Evolutionary conservation across 768 basidiomycete genomes (phyloP), one percentile per base, ranked within the genome.

Genomic region (Imleria badia): DNA sequence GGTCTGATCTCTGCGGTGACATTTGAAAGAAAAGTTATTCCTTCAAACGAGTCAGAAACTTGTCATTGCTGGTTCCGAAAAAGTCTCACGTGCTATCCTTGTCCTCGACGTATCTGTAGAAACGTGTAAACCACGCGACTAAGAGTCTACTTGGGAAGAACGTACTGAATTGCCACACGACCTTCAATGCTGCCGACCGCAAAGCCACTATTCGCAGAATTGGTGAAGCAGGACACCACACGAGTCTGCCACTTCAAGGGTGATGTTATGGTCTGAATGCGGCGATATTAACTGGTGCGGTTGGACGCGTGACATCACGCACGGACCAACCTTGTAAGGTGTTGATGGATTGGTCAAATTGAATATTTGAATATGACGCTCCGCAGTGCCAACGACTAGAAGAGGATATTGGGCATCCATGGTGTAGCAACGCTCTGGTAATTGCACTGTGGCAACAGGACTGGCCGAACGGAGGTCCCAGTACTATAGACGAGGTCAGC

Each of bases 171-270:
- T 3, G 94, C 95, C 3, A 98, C 93, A 54, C 96, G 82, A 22
- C 96, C 91, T 71, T 94, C 91, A 7, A 93, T 82, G 61, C 91
- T 92, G 31, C 91, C 91, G 4, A 93, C 81, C 0, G 90, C 90
- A 60, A 91, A 94, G 6, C 90, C 89, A 59, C 82, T 85, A 51
- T 66, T 82, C 9, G 72, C 41, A 15, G 84, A 80, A 6, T 85
- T 81, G 15, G 87, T 87, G 66, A 93, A 92, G 67, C 90, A 93
- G 6, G 90, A 83, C 14, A 93, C 81, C 6, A 90, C 87, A 33
- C 93, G 83, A 14, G 92, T 94, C 74, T 96, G 93, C 90, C 89
- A 94, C 66, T 96, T 97, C 55, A 98, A 72, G 1, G 96, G 94
- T 1, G 94, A 96, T 23, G 76, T 73, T 56, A 92, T 86, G 22